phyloP scores from a whole-genome alignment of 805 yeast genomes.

The Lipomyces orientalis region DNA sequence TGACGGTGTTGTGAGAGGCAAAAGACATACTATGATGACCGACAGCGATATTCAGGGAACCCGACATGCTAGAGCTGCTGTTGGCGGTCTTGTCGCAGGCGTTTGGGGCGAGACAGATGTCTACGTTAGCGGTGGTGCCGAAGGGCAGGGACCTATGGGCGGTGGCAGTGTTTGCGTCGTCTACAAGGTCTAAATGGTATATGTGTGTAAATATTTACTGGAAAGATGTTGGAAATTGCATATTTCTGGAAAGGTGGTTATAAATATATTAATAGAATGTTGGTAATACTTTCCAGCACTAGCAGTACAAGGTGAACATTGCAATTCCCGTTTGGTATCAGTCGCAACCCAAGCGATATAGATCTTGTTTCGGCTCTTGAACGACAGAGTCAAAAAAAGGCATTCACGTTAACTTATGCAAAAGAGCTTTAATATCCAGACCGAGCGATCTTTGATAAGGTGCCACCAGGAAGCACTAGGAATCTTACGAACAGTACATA shows the following conservation, averaged over 20 bases:
- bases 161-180: constrained; percentile 38
- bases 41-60: constrained; percentile 37
- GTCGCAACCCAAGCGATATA: too few relatives aligned
- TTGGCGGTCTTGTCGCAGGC: constrained; percentile 36
- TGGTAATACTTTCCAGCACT: too few relatives aligned
- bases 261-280: too few relatives aligned
- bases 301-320: too few relatives aligned
- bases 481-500: neutral
- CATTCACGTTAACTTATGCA: too few relatives aligned
- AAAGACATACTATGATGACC: constrained; percentile 38
- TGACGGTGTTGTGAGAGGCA: constrained; percentile 35
- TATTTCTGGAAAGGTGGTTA: too few relatives aligned
- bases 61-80: constrained; percentile 38
- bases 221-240: neutral
- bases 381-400: too few relatives aligned
- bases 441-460: too few relatives aligned
- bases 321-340: too few relatives aligned
- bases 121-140: constrained; percentile 36
- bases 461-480: neutral
- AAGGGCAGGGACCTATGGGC: constrained; percentile 39
- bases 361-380: too few relatives aligned
- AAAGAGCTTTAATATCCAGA: too few relatives aligned
- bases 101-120: constrained; percentile 37
- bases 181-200: constrained; percentile 26
- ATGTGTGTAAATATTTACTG: neutral